These are phyloP conservation scores for Kurtzmaniella fragi DNA, from an alignment of 805 yeast genomes.

Conservation along the genomic window DNA sequence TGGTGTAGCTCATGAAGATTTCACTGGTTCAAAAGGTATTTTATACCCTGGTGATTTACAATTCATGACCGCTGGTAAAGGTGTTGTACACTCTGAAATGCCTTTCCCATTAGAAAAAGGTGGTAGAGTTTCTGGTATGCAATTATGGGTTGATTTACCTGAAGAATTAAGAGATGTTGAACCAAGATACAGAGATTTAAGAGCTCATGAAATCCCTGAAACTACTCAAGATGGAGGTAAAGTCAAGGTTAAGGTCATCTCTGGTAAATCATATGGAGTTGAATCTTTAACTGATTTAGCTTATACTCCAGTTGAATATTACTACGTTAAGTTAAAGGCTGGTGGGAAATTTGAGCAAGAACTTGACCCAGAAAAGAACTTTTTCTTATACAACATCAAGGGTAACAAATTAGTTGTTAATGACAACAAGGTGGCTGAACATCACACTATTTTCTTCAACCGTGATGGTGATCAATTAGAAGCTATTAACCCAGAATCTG, in stretches of 20 bases:
- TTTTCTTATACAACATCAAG: conserved; percentile 60
- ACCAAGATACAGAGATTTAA: conserved; percentile 19
- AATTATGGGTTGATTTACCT: conserved; percentile 86
- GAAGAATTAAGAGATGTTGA: conserved; percentile 45
- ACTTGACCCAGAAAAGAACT: conserved; percentile 52
- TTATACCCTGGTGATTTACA: conserved; percentile 20
- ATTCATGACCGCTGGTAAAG: conserved; percentile 23
- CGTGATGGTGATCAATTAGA: conserved; percentile 59
- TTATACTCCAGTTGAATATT: conserved; percentile 74
- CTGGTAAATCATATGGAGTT: conserved; percentile 75
- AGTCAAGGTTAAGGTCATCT: conserved; percentile 48
- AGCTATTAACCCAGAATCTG: conserved; percentile 16
- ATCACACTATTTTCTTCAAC: conserved; percentile 58
- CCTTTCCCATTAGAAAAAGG: conserved; percentile 55
- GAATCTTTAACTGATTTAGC: conserved; percentile 71
- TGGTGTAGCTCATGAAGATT: conserved; percentile 34
- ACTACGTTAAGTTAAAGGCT: conserved; percentile 59
- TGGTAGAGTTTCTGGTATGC: conserved; percentile 59
- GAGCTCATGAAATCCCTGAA: conserved; percentile 23
- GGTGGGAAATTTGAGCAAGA: conserved; percentile 59
- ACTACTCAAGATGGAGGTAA: conserved; percentile 27
- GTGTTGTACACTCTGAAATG: conserved; percentile 33
- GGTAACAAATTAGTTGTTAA: conserved; percentile 51
- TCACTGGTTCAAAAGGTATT: conserved; percentile 20
- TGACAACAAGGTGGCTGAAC: conserved; percentile 31